Evolutionary conservation across 108 stramenopile species (phyloP), one percentile per base, ranked within the genome.

Genomic region (Pseudonitzschia pungens): DNA sequence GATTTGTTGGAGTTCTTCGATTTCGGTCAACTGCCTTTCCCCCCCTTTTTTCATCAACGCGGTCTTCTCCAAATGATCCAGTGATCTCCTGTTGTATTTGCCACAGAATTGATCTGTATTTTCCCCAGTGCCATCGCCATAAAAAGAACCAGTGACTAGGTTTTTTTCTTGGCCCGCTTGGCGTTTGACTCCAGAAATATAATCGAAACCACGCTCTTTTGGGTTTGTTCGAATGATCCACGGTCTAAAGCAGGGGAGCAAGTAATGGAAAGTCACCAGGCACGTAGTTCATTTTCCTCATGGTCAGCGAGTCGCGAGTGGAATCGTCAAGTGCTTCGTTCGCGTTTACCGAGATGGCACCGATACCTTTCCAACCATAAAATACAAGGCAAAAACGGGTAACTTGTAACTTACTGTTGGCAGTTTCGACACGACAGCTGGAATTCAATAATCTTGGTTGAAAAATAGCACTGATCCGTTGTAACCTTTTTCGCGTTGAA

Each of bases 401-500:
- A 14, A 48, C 45, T 2, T 12, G 45, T n/a, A n/a, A 48, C 57
- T 21, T 58, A 70, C 36, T 80, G 71, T 21, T 64, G 76, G 84
- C 96, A 97, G 4, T 76, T 73, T 33, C 93, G 87, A 82, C 98
- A 99, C 62, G 89, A 93, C 77, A 96, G 96, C 31, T 68, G 76
- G 74, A 99, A 99, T 75, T 96, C 91, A 70, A 83, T 95, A 48
- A 99, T 96, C 65, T 81, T 86, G 7, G 95, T 89, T 16, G 92
- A 86, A 68, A 92, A 92, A 76, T 97, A 97, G 31, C 79, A 72
- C 18, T 74, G 68, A 20, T 81, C 96, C 22, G 92, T 89, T 27
- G 89, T 75, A 4, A 76, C 81, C 69, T 99, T 99, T 68, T 91
- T 83, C 9, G 98, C 97, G 77, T 99, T 98, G 85, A 95, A 99